These are phyloP conservation scores for Debaryomycetaceae sp. DNA, from an alignment of 1,139 yeast species.

Conservation along the genomic window DNA sequence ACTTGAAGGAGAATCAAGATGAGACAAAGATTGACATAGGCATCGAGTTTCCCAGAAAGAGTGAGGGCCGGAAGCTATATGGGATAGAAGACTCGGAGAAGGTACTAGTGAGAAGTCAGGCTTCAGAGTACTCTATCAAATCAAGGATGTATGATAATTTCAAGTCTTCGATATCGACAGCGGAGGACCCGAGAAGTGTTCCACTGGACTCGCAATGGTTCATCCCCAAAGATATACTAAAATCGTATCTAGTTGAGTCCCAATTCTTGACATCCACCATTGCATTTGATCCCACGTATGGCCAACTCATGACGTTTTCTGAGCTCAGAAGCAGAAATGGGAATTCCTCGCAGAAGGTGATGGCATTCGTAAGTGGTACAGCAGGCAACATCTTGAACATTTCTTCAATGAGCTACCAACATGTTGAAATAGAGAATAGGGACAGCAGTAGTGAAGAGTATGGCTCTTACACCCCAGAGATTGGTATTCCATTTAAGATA, in stretches of 20 bases:
- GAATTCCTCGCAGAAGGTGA: conserved; percentile 12
- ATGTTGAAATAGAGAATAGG: conserved; percentile 6
- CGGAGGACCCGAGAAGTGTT: conserved; percentile 6
- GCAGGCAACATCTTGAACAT: conserved; percentile 26
- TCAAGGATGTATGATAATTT: conserved; percentile 11
- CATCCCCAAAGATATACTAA: conserved; percentile 23
- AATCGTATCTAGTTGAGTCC: conserved; percentile 22
- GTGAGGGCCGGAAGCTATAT: conserved; percentile 16
- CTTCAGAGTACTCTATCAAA: conserved; percentile 11
- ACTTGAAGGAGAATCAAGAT: conserved; percentile 9
- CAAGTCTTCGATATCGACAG: conserved; percentile 4
- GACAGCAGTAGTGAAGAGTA: conserved; percentile 1
- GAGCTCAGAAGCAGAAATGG: conserved; percentile 13
- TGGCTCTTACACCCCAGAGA: conserved; percentile 8
- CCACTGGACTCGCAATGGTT: conserved; percentile 8
- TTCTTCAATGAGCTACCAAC: conserved; percentile 12
- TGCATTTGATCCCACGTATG: conserved; percentile 39
- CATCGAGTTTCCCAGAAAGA: conserved; percentile 24
- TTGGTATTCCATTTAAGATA: conserved; percentile 20
- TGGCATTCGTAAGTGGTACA: conserved; percentile 35
- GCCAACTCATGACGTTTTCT: conserved; percentile 21
- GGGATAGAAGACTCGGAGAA: conserved; percentile 14
- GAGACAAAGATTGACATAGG: conserved; percentile 6
- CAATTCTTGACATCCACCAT: conserved; percentile 19
- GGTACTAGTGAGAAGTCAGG: conserved; percentile 8